These are phyloP conservation scores for Agaricus blazei DNA, from an alignment of 768 basidiomycete species.

Conservation along the genomic window DNA sequence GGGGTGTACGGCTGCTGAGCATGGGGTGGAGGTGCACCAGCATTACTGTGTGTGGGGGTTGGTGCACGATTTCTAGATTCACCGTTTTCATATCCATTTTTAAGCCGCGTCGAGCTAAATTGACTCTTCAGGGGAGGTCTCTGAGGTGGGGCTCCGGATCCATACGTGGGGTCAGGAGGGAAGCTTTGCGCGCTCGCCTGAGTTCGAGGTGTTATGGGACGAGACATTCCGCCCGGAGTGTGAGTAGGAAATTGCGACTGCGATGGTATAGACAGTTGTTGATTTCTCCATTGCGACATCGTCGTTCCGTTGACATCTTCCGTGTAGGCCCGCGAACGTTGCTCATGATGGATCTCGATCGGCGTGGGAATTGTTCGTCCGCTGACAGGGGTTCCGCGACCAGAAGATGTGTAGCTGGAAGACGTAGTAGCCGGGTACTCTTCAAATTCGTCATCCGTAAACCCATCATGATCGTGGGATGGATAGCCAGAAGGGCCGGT, in stretches of 20 bases:
- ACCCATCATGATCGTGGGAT: constrained; percentile 51
- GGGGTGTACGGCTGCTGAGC: constrained; percentile 11
- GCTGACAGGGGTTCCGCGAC: constrained; percentile 71
- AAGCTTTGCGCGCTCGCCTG: constrained; percentile 36
- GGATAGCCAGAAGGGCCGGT: constrained; percentile 52
- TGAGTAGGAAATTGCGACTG: constrained; percentile 22
- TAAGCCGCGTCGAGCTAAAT: constrained; percentile 62
- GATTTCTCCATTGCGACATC: constrained; percentile 59
- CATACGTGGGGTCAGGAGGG: constrained; percentile 42
- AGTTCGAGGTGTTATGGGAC: constrained; percentile 44
- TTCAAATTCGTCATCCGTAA: constrained; percentile 68
- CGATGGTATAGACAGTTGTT: constrained; percentile 23
- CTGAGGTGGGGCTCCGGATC: constrained; percentile 20
- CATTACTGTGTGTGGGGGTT: constrained; percentile 10
- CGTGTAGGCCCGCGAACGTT: constrained; percentile 59
- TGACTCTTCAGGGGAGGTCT: constrained; percentile 59
- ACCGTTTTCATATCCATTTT: constrained; percentile 40
- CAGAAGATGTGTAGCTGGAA: constrained; percentile 41
- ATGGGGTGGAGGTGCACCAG: constrained; percentile 7
- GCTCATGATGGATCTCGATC: constrained; percentile 32
- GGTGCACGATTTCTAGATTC: constrained; percentile 13
- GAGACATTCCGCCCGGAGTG: constrained; percentile 24
- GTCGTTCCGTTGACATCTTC: constrained; percentile 62
- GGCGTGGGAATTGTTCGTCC: constrained; percentile 48
- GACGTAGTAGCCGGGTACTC: constrained; percentile 55